Base-by-base conservation (phyloP, 169 alveolate species). In the Cryptosporidium meleagridis region DNA sequence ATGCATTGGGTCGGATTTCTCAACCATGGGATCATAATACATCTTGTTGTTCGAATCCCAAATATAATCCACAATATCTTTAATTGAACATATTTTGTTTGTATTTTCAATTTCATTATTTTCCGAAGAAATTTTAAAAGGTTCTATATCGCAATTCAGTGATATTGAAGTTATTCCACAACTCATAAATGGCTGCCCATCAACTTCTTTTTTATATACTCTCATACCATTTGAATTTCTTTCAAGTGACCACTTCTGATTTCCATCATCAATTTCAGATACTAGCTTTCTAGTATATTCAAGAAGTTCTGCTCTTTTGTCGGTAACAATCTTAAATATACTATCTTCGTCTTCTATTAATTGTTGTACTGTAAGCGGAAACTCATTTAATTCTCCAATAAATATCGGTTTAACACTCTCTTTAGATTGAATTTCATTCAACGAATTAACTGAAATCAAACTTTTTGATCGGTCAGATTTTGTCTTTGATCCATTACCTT, bases 11-110 rank as follows among this genome's bases (percentile, higher is more conserved):
- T 80, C 75, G 9, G 80, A 80, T 29, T 80, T 62, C 21, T 80
- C 89, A 39, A 80, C 89, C 89, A 80, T 80, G 23, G 89, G 89
- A 31, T 80, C 89, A 48, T 80, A 80, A 48, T 62, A 80, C 75
- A 80, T 65, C 59, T 80, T 80, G 31, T 59, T 80, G 48, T 65
- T 80, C 0, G 89, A 65, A 31, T 80, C 89, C 89, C 89, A 80
- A 59, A 80, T 62, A 65, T 80, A 80, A 29, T 80, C 89, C 9
- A 80, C 89, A 31, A 80, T 80, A 80, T 80, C 89, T 35, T 67
- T 67, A 41, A 80, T 65, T 45, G 80, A 80, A 18, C 45, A 21
- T 39, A 80, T 39, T 45, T 26, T 70, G 29, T 45, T 45, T 62
- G 69, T 6, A 65, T 65, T 41, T 16, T 35, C 68, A 26, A 31